phyloP scores from a whole-genome alignment of 768 basidiomycete genomes.

The Cyclocybe cylindracea region DNA sequence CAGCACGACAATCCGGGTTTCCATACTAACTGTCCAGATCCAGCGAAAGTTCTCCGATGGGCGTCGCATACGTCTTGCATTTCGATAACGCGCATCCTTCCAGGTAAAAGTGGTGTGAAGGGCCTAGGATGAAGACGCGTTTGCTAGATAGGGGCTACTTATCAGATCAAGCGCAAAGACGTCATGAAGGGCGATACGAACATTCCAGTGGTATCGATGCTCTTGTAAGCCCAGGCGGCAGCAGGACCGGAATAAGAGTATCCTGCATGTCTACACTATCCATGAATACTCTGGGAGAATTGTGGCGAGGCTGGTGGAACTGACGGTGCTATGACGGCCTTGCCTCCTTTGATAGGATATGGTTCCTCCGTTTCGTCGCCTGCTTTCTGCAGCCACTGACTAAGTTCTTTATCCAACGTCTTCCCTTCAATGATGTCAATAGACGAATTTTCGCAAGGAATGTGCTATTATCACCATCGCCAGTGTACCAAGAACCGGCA shows the following conservation, averaged over 20 bases:
- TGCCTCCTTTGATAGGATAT: constrained; percentile 69
- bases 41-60: constrained; percentile 78
- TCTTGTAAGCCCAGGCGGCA: constrained; percentile 95
- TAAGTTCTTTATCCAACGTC: constrained; percentile 62
- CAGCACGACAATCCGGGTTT: not conserved
- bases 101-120: constrained; percentile 91
- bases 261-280: constrained; percentile 79
- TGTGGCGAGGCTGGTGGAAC: constrained; percentile 29
- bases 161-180: constrained; percentile 3
- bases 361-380: constrained; percentile 31
- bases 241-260: constrained; percentile 93
- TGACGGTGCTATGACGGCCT: constrained; percentile 95
- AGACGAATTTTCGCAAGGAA: not conserved
- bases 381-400: constrained; percentile 63
- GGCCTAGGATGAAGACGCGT: constrained; percentile 92
- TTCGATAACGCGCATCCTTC: constrained; percentile 83
- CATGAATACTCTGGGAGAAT: not conserved
- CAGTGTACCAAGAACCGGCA: constrained; percentile 90
- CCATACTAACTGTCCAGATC: constrained; percentile 65
- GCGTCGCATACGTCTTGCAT: constrained; percentile 82
- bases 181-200: constrained; percentile 38
- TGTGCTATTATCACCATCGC: constrained; percentile 48
- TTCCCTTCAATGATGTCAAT: constrained; percentile 40
- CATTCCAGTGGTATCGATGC: constrained; percentile 82
- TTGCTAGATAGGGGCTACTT: constrained; percentile 50